Conservation (phyloP, 495 filamentous ascomycete genomes). For the Antarctomyces pellizariae region DNA sequence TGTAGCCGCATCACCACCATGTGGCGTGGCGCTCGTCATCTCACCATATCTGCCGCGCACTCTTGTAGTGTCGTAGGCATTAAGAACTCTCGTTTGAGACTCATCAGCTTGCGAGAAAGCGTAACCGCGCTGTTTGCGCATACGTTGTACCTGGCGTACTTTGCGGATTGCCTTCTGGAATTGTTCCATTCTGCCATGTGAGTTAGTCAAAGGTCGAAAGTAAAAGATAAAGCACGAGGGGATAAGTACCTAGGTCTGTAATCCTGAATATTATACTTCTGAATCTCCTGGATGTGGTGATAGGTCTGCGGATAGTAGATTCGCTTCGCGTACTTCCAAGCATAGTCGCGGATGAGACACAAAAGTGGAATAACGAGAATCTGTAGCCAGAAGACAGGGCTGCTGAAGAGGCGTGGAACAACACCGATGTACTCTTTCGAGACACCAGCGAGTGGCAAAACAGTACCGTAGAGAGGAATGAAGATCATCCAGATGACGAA, state of each 20-base stretch:
- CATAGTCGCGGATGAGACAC: conserved; percentile 76
- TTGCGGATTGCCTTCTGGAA: conserved; percentile 99
- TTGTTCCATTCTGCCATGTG: conserved; percentile 64
- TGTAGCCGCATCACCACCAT: no score
- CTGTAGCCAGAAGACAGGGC: conserved; percentile 80
- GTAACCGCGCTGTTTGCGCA: conserved; percentile 97
- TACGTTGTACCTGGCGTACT: conserved; percentile 92
- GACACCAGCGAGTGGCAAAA: conserved; percentile 66
- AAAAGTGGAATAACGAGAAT: conserved; percentile 53
- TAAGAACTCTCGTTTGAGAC: conserved; percentile 73
- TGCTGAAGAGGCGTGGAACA: conserved; percentile 53
- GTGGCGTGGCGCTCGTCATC: conserved; percentile 58
- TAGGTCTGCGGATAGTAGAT: conserved; percentile 94
- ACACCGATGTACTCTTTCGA: conserved; percentile 72
- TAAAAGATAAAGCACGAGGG: conserved; percentile 3
- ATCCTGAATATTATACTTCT: conserved; percentile 99
- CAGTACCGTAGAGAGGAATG: conserved; percentile 71
- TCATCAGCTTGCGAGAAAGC: conserved; percentile 97
- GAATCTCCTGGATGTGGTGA: conserved; percentile 98
- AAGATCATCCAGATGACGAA: conserved; percentile 82
- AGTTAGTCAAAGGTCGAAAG: neutral
- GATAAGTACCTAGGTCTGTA: conserved; percentile 61
- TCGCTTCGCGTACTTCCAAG: conserved; percentile 59
- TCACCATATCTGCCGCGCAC: conserved; percentile 85
- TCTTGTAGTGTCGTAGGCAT: conserved; percentile 91